Conservation (phyloP, 805 yeast species). For the Starmerella stigmatis region DNA sequence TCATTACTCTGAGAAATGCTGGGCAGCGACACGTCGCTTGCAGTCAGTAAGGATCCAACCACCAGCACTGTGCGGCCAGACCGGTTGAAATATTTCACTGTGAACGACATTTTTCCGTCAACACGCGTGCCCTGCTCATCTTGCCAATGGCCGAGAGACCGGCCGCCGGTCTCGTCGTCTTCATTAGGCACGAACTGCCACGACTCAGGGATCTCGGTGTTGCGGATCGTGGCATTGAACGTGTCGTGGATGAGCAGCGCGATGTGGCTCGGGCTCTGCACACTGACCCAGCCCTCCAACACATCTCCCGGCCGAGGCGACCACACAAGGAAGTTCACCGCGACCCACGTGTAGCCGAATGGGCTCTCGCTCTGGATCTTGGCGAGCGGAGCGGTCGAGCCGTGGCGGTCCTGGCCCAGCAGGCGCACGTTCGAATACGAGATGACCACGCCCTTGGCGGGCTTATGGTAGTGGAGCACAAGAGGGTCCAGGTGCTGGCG, state of each 20-base stretch:
- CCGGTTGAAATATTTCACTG: conserved; percentile 47
- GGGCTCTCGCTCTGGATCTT: conserved; percentile 71
- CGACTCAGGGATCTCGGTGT: conserved; percentile 67
- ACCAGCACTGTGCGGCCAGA: conserved; percentile 75
- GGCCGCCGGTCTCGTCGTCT: conserved; percentile 36
- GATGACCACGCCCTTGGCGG: conserved; percentile 72
- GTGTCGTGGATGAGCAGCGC: conserved; percentile 87
- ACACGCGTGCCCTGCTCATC: conserved; percentile 64
- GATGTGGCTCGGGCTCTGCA: conserved; percentile 91
- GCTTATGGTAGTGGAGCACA: conserved; percentile 67
- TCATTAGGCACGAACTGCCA: conserved; percentile 79
- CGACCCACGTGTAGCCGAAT: conserved; percentile 77
- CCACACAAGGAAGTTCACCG: conserved; percentile 79
- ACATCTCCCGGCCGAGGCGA: conserved; percentile 78
- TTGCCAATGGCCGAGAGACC: conserved; percentile 77
- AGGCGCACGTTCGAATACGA: conserved; percentile 61
- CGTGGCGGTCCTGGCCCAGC: conserved; percentile 33
- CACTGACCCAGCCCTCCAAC: conserved; percentile 75
- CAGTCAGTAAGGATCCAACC: conserved; percentile 54
- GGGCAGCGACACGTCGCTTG: conserved; percentile 20
- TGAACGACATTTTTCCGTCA: conserved; percentile 74
- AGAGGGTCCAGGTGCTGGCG: conserved; percentile 84
- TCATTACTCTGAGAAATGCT: conserved; percentile 1
- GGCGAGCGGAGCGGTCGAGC: conserved; percentile 42
- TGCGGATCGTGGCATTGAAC: conserved; percentile 85